Evolutionary conservation across 1,284 basidiomycete species (phyloP).

Genomic region (Moesziomyces aphidis): DNA sequence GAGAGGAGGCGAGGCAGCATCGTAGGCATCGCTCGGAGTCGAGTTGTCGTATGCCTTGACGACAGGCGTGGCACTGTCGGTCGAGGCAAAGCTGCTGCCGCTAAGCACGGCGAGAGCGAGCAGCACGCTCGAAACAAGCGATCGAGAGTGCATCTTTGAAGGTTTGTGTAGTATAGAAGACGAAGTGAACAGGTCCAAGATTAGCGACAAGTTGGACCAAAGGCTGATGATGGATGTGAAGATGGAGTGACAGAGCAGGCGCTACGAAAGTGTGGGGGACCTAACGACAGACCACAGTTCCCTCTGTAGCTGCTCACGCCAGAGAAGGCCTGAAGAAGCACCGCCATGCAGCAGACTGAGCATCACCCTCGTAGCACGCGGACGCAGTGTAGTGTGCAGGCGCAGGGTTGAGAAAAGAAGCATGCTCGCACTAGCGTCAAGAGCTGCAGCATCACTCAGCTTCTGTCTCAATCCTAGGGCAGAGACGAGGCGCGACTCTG

Average conservation of each 20-base stretch:
- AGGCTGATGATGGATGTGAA: background rate
- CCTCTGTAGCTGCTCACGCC: no score
- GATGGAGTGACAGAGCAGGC: background rate
- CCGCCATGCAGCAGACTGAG: no score
- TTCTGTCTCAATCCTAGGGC: no score
- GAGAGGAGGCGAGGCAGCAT: constrained; percentile 11
- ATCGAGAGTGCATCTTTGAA: constrained; percentile 11
- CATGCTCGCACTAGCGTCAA: no score
- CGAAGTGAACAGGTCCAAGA: background rate
- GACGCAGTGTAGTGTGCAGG: no score
- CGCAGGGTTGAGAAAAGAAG: no score
- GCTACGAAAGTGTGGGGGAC: no score
- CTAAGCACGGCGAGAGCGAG: constrained; percentile 9
- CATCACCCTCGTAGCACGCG: no score
- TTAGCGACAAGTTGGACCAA: background rate
- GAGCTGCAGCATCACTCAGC: no score
- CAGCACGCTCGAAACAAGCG: constrained; percentile 11
- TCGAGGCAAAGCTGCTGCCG: background rate
- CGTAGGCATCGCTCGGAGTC: constrained; percentile 6
- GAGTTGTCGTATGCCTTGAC: constrained; percentile 1
- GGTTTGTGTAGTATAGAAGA: background rate
- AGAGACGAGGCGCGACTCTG: no score
- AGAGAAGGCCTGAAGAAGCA: no score
- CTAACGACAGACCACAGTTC: no score
- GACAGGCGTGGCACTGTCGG: constrained; percentile 2